Conservation (phyloP, 2,329 filamentous ascomycete genomes). For the Endoconidiophora polonica region DNA sequence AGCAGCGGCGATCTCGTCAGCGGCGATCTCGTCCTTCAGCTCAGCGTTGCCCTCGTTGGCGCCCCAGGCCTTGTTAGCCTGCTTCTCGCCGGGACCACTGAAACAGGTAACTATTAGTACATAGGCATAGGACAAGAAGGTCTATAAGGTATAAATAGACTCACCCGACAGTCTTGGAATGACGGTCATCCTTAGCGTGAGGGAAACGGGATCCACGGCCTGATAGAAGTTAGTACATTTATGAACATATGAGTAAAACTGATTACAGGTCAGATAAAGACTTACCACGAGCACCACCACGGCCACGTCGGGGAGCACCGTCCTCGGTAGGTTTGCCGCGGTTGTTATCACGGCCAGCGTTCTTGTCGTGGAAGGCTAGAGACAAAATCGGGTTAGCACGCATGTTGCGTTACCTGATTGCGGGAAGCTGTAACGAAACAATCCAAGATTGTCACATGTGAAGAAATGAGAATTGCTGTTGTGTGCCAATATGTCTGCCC, state of each 20-base stretch:
- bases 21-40: slow-evolving; percentile 80
- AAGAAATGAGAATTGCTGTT: neutral
- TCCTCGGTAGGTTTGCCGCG: slow-evolving; percentile 65
- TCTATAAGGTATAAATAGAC: slow-evolving; percentile 15
- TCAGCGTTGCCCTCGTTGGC: slow-evolving; percentile 65
- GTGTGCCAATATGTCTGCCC: too few species aligned
- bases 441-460: neutral
- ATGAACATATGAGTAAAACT: too few species aligned
- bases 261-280: slow-evolving; percentile 5
- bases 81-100: slow-evolving; percentile 59
- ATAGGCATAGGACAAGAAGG: neutral
- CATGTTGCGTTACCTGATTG: neutral
- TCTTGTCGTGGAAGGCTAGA: slow-evolving; percentile 76
- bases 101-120: slow-evolving; percentile 13
- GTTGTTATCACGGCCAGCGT: slow-evolving; percentile 67
- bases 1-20: slow-evolving; percentile 69
- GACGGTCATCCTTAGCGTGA: slow-evolving; percentile 40
- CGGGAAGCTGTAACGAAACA: too few species aligned
- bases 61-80: slow-evolving; percentile 81
- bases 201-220: slow-evolving; percentile 37
- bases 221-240: slow-evolving; percentile 16
- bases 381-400: slow-evolving; percentile 9
- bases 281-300: slow-evolving; percentile 44
- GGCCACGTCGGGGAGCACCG: slow-evolving; percentile 34
- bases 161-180: slow-evolving; percentile 33